Evolutionary conservation across 73 alveolate genomes (phyloP).

Genomic region (Durusdinium trenchii): DNA sequence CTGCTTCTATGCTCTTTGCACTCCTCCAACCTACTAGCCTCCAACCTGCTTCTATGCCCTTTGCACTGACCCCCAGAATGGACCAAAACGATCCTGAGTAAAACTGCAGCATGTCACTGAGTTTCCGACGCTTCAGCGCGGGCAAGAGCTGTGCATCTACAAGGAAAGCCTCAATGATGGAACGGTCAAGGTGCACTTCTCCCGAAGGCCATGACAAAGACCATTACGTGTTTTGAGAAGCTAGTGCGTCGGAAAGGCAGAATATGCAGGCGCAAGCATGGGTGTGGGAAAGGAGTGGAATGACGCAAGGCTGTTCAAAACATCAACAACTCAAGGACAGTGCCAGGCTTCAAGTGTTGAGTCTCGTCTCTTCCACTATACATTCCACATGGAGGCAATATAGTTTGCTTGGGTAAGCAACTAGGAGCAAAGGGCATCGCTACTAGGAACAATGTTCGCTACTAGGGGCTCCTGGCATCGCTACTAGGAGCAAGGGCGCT

Average conservation of each 20-base stretch:
- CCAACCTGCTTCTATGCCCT: background rate
- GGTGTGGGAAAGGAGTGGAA: too few relatives aligned
- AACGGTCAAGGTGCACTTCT: background rate
- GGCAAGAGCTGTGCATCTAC: constrained; percentile 21
- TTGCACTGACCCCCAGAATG: background rate
- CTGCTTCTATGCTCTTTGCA: background rate
- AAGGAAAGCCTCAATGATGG: constrained; percentile 69
- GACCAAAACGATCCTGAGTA: background rate
- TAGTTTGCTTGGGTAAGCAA: too few relatives aligned
- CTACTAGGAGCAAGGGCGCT: too few relatives aligned
- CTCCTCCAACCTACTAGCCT: too few relatives aligned
- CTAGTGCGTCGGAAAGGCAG: background rate
- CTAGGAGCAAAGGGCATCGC: too few relatives aligned
- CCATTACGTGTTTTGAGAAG: background rate
- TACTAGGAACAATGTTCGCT: too few relatives aligned
- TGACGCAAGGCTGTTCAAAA: too few relatives aligned
- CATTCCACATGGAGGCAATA: too few relatives aligned
- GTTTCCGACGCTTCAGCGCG: constrained; percentile 50
- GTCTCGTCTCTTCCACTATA: too few relatives aligned
- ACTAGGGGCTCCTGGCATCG: too few relatives aligned
- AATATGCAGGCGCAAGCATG: background rate
- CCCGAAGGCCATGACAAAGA: background rate
- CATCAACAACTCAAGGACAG: too few relatives aligned
- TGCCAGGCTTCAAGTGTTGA: too few relatives aligned
- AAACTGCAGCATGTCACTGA: background rate